Conservation (phyloP, 2,329 filamentous ascomycete species). For the Pseudogymnoascus sp. region DNA sequence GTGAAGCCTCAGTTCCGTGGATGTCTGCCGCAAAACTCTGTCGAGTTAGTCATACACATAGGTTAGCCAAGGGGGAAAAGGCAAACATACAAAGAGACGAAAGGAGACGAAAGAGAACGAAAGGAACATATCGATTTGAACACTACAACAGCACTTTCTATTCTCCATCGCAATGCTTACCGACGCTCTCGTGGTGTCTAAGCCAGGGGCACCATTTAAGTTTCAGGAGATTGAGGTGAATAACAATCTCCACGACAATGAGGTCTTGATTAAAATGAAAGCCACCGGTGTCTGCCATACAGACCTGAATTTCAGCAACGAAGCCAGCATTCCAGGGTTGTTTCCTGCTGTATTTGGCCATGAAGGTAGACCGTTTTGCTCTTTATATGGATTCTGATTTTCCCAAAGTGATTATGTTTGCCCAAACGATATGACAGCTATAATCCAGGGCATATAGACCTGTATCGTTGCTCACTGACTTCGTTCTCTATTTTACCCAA, state of each 20-base stretch:
- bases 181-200: conserved; percentile 13
- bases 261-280: conserved; percentile 30
- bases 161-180: conserved; percentile 9
- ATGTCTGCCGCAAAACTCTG: background rate
- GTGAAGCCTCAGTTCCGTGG: background rate
- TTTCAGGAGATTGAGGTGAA: conserved; percentile 22
- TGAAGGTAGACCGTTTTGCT: conserved; percentile 19
- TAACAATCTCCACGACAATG: conserved; percentile 17
- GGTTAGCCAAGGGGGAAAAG: background rate
- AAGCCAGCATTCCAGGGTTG: conserved; percentile 12
- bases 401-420: background rate
- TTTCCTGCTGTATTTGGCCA: conserved; percentile 26
- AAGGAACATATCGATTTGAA: background rate
- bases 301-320: conserved; percentile 16
- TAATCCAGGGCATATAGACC: background rate
- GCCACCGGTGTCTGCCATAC: conserved; percentile 28
- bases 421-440: background rate
- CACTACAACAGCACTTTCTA: background rate
- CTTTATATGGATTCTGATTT: background rate
- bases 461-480: background rate
- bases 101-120: background rate
- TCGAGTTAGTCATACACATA: background rate
- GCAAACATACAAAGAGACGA: background rate
- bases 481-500: background rate
- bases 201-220: conserved; percentile 16